Percentiles rank a stretch among this genome's conserved stretches.
Conservation (phyloP, 2,329 filamentous ascomycete species). For the Fusarium paranaense region DNA sequence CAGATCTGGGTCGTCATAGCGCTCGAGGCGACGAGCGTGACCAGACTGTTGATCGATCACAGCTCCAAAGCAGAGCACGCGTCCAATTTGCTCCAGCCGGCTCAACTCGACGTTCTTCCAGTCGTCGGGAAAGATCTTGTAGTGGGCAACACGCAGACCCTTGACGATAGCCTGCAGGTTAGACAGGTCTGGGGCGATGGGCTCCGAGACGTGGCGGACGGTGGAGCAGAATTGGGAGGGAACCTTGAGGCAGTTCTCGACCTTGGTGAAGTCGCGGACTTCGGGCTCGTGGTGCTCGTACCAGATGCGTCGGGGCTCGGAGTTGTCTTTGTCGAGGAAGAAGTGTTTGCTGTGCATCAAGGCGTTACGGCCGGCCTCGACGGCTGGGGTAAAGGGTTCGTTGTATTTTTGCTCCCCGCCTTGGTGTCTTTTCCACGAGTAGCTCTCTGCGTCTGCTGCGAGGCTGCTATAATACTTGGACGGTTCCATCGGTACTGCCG, state of each 20-base stretch:
- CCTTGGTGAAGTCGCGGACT: neutral
- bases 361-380: neutral
- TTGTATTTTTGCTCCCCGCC: neutral
- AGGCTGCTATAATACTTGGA: constrained; percentile 11
- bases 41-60: constrained; percentile 1
- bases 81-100: constrained; percentile 7
- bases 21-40: neutral
- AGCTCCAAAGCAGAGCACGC: constrained; percentile 28
- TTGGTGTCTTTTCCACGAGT: neutral
- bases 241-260: constrained; percentile 24
- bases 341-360: neutral
- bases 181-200: constrained; percentile 21
- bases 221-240: constrained; percentile 16
- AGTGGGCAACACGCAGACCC: neutral
- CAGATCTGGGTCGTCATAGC: constrained; percentile 18
- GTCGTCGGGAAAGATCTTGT: constrained; percentile 6
- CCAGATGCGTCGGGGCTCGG: constrained; percentile 5
- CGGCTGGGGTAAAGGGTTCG: neutral
- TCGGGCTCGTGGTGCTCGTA: constrained; percentile 19
- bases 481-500: neutral
- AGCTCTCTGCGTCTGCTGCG: neutral
- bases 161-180: constrained; percentile 24
- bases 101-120: neutral
- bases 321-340: constrained; percentile 16
- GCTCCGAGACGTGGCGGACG: constrained; percentile 21